Conservation (phyloP, 495 filamentous ascomycete genomes). For the Podospora pseudocomata region DNA sequence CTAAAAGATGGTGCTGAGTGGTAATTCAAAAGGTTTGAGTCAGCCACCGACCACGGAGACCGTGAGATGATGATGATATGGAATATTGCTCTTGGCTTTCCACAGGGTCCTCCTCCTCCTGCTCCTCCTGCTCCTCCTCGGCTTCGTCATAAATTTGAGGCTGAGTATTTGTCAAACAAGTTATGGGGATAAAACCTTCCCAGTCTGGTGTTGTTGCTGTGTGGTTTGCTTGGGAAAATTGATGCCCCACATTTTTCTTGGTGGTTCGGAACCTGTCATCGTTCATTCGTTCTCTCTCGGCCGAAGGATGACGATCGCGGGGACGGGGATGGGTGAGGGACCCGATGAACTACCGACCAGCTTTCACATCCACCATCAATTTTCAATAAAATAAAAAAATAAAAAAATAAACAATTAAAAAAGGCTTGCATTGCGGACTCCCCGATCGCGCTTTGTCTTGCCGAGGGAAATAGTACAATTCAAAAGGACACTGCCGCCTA, state of each 20-base stretch:
- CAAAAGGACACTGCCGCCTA: neutral
- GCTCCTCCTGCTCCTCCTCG: neutral
- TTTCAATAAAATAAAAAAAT: neutral
- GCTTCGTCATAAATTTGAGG: neutral
- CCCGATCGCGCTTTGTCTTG: neutral
- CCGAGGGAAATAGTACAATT: neutral
- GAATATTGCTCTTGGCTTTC: neutral
- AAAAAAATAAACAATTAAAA: too few relatives aligned
- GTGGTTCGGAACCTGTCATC: neutral
- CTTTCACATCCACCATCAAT: neutral
- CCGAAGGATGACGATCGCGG: neutral
- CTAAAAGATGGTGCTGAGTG: neutral
- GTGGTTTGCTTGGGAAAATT: neutral
- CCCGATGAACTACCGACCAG: neutral
- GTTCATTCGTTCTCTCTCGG: neutral
- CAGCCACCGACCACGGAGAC: slow-evolving; percentile 1
- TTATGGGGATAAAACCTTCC: neutral
- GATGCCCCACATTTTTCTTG: neutral
- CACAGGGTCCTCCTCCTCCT: neutral
- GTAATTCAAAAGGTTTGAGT: neutral
- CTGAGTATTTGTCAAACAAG: neutral
- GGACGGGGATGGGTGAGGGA: neutral
- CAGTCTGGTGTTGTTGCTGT: neutral
- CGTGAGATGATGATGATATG: neutral
- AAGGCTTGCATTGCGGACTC: neutral